These are phyloP conservation scores for Phytophthora sansomeana DNA, from an alignment of 352 stramenopile species.

Conservation along the genomic window DNA sequence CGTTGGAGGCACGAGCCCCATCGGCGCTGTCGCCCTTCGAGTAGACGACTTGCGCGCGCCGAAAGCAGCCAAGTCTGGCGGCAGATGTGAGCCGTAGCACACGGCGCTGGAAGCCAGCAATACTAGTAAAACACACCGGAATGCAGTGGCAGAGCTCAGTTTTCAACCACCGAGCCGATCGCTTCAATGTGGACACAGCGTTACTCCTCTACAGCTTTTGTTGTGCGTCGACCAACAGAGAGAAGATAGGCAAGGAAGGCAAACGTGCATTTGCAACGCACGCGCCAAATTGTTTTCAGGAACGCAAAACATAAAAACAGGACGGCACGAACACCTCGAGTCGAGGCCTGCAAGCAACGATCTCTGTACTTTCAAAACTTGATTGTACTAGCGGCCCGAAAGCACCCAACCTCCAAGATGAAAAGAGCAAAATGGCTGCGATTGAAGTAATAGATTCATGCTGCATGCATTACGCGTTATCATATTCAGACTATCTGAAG, in stretches of 20 bases:
- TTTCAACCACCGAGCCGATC: too few relatives aligned
- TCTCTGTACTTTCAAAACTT: too few relatives aligned
- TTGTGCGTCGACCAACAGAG: not conserved
- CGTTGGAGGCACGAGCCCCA: too few relatives aligned
- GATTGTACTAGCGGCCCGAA: too few relatives aligned
- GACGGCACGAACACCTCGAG: not conserved
- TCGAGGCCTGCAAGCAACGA: too few relatives aligned
- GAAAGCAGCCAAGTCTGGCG: constrained; percentile 14
- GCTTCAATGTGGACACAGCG: constrained; percentile 11
- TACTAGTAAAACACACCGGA: too few relatives aligned
- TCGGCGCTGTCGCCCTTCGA: constrained; percentile 16
- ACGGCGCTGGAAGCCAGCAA: too few relatives aligned
- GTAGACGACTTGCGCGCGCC: constrained; percentile 8
- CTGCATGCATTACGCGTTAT: constrained; percentile 1
- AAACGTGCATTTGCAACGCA: constrained; percentile 24
- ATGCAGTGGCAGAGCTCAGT: too few relatives aligned
- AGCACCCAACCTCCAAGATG: too few relatives aligned
- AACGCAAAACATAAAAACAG: constrained; percentile 17
- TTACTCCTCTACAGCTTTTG: not conserved
- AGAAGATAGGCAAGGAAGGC: constrained; percentile 20
- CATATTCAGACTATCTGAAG: not conserved
- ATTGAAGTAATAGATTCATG: too few relatives aligned
- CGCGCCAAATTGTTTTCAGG: constrained; percentile 3
- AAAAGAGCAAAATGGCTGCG: too few relatives aligned
- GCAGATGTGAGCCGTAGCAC: not conserved